Evolutionary conservation across 495 filamentous ascomycete genomes (phyloP).

Genomic region (Penicillium antarcticum): DNA sequence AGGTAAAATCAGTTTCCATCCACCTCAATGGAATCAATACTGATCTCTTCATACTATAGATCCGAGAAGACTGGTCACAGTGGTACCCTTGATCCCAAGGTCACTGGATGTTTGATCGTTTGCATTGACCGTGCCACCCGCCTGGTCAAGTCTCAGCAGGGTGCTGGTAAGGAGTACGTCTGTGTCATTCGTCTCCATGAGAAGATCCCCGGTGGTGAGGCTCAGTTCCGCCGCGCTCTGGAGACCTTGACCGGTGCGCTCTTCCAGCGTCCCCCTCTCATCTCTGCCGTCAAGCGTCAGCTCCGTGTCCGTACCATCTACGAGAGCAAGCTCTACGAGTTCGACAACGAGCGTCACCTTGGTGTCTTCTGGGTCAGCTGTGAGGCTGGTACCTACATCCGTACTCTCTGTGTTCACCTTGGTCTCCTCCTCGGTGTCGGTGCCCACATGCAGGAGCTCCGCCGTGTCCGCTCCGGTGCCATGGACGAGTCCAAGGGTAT

Average conservation of each 20-base stretch:
- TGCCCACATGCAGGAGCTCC: conserved; percentile 97
- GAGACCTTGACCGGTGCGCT: conserved; percentile 94
- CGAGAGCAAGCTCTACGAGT: conserved; percentile 92
- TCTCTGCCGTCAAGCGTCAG: conserved; percentile 97
- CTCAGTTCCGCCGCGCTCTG: conserved; percentile 82
- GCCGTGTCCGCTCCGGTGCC: conserved; percentile 88
- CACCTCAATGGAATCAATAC: conserved; percentile 5
- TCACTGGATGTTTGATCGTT: conserved; percentile 92
- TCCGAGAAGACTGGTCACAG: conserved; percentile 97
- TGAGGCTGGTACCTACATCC: conserved; percentile 97
- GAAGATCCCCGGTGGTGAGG: conserved; percentile 84
- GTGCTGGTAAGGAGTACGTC: conserved; percentile 88
- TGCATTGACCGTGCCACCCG: conserved; percentile 95
- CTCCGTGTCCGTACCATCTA: conserved; percentile 95
- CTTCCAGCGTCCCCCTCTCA: conserved; percentile 95
- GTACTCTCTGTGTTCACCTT: conserved; percentile 94
- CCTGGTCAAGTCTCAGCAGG: conserved; percentile 96
- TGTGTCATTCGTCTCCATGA: conserved; percentile 90
- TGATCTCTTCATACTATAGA: conserved; percentile 42
- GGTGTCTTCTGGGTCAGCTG: conserved; percentile 99
- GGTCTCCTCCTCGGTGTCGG: conserved; percentile 90
- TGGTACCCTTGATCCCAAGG: conserved; percentile 93
- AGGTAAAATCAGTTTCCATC: conserved; percentile 50
- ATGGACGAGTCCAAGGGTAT: conserved; percentile 86
- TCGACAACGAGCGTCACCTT: conserved; percentile 96